Conservation (phyloP, 192 early-diverging fungal species). For the Jimgerdemannia lactiflua region DNA sequence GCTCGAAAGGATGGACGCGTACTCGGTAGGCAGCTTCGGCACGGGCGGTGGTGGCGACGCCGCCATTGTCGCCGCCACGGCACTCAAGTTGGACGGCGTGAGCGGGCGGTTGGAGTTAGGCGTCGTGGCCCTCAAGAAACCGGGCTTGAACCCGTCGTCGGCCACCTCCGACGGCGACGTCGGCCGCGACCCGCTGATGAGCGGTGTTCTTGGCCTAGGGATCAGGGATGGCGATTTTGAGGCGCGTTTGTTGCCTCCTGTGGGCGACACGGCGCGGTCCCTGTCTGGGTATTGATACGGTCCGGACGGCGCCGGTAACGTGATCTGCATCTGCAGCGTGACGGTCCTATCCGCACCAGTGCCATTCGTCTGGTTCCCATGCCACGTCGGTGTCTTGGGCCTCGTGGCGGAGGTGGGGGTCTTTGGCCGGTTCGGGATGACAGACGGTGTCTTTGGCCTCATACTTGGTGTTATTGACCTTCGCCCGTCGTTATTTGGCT, state of each 20-base stretch:
- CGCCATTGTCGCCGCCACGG: neutral
- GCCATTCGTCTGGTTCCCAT: slow-evolving; percentile 7
- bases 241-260: neutral
- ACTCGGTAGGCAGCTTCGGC: neutral
- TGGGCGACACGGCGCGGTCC: slow-evolving; percentile 13
- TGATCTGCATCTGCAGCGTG: slow-evolving; percentile 5
- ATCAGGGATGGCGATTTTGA: slow-evolving; percentile 28
- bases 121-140: neutral
- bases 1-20: neutral
- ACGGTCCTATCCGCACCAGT: slow-evolving; percentile 10
- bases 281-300: slow-evolving; percentile 10
- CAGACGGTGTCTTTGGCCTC: neutral
- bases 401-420: neutral
- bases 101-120: neutral
- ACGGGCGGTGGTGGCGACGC: no score
- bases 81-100: neutral
- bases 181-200: neutral
- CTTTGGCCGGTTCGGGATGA: slow-evolving; percentile 1
- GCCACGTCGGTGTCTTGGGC: slow-evolving; percentile 11
- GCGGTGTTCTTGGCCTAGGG: slow-evolving; percentile 34
- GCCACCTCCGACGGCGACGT: slow-evolving; percentile 2
- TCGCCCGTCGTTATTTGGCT: neutral
- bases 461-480: neutral
- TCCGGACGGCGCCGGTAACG: neutral
- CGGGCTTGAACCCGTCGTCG: neutral